Base-by-base conservation (phyloP, 2,329 filamentous ascomycete genomes). In the Aspergillus costaricaensis region DNA sequence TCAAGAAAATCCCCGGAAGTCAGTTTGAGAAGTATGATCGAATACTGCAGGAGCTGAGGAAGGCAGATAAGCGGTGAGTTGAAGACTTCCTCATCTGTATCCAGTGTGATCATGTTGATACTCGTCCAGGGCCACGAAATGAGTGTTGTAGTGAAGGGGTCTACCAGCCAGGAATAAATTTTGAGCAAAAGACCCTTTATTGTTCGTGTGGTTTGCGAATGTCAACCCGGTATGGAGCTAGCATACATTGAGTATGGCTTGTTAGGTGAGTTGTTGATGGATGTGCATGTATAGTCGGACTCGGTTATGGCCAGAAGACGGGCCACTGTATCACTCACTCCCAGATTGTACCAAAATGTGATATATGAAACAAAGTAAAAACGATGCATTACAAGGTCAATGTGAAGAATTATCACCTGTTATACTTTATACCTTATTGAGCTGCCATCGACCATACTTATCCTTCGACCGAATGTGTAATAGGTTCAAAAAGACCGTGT, bases 1-100 rank as follows among this genome's bases (percentile, higher is more conserved):
- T 71, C 23, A 61, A 59, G 15, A 62, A 65, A 60, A 17, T 68
- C 51, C 23, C 54, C 1, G 48, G 62, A 23, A 54, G 57, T 30
- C 49, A 52, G 21, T 44, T 49, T 38, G 58, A 60, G 41, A 58
- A 57, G 44, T 58, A 52, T 23, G 56, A 59, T 47, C 64, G 67
- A 62, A 38, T 66, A 19, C 44, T 67, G 56, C 30, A 50, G 17
- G 58, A 55, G 21, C 19, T 66, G 47, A 61, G 43, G 57, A 49
- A 56, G 51, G 9, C 19, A 21, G 41, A 44, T 17, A 44, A 44
- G 41, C 41, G 19, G 41, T 44, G 41, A 44, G 41, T 44, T 23
- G 41, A 43, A 43, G 41, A 19, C 41, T 19, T 7, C 17, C 21
- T 14, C 5, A 19, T 3, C 14, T 4, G 39, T 10, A 14, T 10